A percentile compares a stretch with the other conserved stretches of the same genome.
phyloP scores from a whole-genome alignment of 306 rosid species.

The Ormosia semicastrata region DNA sequence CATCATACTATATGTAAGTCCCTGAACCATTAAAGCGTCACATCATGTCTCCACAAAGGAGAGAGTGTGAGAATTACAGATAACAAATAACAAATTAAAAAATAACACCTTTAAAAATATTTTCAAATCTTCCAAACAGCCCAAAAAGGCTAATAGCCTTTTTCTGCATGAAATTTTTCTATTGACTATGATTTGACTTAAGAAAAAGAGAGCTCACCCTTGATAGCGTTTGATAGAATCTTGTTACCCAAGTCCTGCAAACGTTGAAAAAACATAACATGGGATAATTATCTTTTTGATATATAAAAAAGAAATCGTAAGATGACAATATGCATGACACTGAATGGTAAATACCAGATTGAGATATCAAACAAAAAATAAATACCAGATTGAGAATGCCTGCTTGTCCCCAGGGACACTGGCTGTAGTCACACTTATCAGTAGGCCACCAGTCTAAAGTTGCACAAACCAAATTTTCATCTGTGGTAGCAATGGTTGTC shows the following conservation, averaged over 20 bases:
- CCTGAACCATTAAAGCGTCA: not conserved
- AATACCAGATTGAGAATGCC: constrained; percentile 53
- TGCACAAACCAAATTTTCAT: constrained; percentile 63
- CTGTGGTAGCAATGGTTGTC: constrained; percentile 46
- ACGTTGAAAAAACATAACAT: not conserved
- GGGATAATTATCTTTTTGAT: not conserved
- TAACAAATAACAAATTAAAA: not conserved
- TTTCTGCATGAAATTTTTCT: not conserved
- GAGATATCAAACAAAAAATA: not conserved
- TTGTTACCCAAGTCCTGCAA: constrained; percentile 56
- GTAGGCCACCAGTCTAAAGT: constrained; percentile 79
- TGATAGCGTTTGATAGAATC: constrained; percentile 49
- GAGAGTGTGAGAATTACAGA: not conserved
- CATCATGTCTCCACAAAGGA: not conserved
- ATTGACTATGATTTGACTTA: not conserved
- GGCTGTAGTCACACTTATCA: constrained; percentile 53
- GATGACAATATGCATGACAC: not conserved
- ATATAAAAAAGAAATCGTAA: not conserved
- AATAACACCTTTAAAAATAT: not conserved
- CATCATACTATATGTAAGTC: not conserved
- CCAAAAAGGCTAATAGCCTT: not conserved
- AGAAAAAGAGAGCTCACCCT: constrained; percentile 37
- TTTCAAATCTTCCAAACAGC: not conserved
- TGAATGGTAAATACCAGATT: not conserved
- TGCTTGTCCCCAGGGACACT: constrained; percentile 59